Evolutionary conservation across 768 basidiomycete species (phyloP).

Genomic region (Terana coerulea): DNA sequence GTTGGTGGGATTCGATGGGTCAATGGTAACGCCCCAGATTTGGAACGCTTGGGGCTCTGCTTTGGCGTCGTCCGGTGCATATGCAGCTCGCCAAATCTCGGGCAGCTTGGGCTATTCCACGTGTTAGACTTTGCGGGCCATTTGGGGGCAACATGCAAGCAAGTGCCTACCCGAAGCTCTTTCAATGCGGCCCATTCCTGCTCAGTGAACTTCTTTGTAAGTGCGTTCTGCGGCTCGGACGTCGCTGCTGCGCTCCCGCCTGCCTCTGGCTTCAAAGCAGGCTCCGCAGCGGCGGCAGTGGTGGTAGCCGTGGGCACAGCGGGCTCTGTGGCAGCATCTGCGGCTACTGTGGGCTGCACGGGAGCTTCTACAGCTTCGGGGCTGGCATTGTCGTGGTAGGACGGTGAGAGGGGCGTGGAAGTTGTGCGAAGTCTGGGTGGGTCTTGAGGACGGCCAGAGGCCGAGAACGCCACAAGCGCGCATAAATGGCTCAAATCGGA

Average conservation of each 20-base stretch:
- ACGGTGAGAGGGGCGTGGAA: not conserved
- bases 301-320: not conserved
- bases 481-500: no score
- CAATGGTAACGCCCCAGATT: conserved; percentile 71
- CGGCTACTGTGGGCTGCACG: not conserved
- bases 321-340: not conserved
- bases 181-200: conserved; percentile 71
- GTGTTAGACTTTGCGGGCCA: not conserved
- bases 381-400: not conserved
- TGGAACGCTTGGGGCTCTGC: conserved; percentile 47
- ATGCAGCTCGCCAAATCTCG: conserved; percentile 54
- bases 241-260: conserved; percentile 18
- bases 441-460: no score
- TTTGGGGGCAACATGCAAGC: not conserved
- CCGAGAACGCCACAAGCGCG: no score
- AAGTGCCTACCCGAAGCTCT: conserved; percentile 57
- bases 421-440: conserved; percentile 5
- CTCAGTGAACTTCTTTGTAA: conserved; percentile 67
- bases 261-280: not conserved
- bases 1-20: conserved; percentile 45
- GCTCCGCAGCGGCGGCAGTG: not conserved
- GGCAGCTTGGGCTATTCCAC: conserved; percentile 36
- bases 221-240: conserved; percentile 60
- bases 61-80: conserved; percentile 46
- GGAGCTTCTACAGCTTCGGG: no score